phyloP scores from a whole-genome alignment of 768 basidiomycete genomes.

The Daedalea quercina region DNA sequence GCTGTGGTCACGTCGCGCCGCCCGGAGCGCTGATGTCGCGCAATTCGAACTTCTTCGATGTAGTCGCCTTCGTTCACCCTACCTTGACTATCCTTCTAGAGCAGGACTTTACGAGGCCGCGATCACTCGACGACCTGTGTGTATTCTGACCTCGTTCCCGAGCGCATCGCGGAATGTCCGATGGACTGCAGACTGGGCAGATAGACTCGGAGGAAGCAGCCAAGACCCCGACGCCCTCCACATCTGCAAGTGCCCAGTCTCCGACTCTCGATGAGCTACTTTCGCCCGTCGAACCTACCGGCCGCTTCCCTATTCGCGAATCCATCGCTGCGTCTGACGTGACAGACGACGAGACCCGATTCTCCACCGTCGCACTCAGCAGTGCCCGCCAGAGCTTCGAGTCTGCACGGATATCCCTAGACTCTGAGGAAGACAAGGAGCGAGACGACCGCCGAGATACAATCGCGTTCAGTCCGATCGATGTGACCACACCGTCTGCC shows the following conservation, averaged over 20 bases:
- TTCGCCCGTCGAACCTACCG: slow-evolving; percentile 23
- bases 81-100: no score
- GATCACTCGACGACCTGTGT: background rate
- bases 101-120: background rate
- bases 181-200: background rate
- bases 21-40: no score
- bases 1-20: no score
- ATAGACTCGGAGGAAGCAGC: background rate
- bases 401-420: slow-evolving; percentile 18
- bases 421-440: slow-evolving; percentile 19
- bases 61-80: no score
- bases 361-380: slow-evolving; percentile 44
- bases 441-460: slow-evolving; percentile 25
- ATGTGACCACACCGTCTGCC: slow-evolving; percentile 12
- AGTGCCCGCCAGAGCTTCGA: slow-evolving; percentile 28
- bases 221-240: slow-evolving; percentile 8
- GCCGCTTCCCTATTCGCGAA: slow-evolving; percentile 17
- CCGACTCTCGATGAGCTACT: slow-evolving; percentile 22
- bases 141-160: background rate
- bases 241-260: slow-evolving; percentile 3
- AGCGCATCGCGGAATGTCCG: background rate
- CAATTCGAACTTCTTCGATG: no score
- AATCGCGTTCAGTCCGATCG: slow-evolving; percentile 13
- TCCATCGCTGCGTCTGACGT: slow-evolving; percentile 56
- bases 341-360: slow-evolving; percentile 50